Conservation (phyloP, 352 stramenopile species). For the Phytophthora idaei region DNA sequence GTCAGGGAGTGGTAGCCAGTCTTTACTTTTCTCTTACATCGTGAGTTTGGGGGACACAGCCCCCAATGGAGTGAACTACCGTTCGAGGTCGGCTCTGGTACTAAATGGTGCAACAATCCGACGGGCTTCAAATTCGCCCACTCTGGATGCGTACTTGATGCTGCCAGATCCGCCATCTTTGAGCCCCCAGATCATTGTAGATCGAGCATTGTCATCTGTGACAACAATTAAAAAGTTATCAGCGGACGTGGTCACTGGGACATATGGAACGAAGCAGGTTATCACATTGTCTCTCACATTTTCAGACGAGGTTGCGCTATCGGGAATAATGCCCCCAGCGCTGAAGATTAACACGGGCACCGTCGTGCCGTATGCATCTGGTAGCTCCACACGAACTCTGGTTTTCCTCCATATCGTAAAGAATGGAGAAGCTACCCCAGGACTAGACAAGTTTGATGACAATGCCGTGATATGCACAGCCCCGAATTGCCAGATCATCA, state of each 20-base stretch:
- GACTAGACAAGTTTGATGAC: conserved; percentile 67
- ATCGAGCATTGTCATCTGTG: conserved; percentile 44
- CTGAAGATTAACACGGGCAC: conserved; percentile 70
- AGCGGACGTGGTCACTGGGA: conserved; percentile 51
- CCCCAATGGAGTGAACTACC: conserved; percentile 56
- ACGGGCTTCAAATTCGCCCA: conserved; percentile 51
- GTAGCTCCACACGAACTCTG: conserved; percentile 50
- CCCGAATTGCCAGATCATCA: conserved; percentile 60
- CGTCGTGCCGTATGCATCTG: conserved; percentile 62
- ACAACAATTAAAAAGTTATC: conserved; percentile 55
- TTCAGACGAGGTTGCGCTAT: conserved; percentile 75
- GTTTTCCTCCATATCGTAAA: conserved; percentile 79
- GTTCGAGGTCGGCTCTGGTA: conserved; percentile 45
- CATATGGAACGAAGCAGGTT: conserved; percentile 77
- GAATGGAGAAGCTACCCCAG: conserved; percentile 44
- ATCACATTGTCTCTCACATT: conserved; percentile 74
- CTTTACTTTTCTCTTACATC: conserved; percentile 68
- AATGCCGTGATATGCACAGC: conserved; percentile 52
- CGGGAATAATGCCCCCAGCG: conserved; percentile 38
- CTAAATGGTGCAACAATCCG: conserved; percentile 72
- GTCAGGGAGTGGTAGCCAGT: conserved; percentile 53
- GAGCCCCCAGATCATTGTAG: conserved; percentile 54
- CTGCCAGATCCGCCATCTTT: conserved; percentile 54
- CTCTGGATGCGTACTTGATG: conserved; percentile 59
- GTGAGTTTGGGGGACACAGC: conserved; percentile 69